Conservation (phyloP, 2,329 filamentous ascomycete genomes). For the Aaosphaeria arxii region DNA sequence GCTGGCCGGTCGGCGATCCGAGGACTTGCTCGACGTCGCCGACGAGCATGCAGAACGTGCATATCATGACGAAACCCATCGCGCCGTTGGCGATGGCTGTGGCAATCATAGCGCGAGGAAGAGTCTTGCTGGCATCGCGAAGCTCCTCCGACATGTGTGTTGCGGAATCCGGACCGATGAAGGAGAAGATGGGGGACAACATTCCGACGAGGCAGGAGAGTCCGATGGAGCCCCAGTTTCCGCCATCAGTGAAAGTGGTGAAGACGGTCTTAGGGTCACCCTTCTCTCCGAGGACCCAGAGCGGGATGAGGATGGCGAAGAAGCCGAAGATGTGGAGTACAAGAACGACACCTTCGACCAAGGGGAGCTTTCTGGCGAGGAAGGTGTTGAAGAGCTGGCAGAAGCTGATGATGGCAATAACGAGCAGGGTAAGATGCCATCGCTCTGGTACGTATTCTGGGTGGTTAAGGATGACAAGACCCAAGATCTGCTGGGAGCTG, state of each 20-base stretch:
- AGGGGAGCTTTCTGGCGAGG: constrained; percentile 38
- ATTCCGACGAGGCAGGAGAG: constrained; percentile 43
- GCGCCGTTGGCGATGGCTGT: constrained; percentile 34
- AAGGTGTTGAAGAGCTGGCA: constrained; percentile 40
- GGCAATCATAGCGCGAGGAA: constrained; percentile 38
- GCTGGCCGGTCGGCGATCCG: constrained; percentile 14
- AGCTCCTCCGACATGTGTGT: constrained; percentile 35
- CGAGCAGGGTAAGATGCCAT: constrained; percentile 48
- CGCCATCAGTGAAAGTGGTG: constrained; percentile 43
- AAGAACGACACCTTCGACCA: constrained; percentile 43
- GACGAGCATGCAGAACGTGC: constrained; percentile 13
- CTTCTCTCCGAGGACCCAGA: constrained; percentile 26
- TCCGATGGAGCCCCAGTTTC: constrained; percentile 38
- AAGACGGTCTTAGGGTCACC: constrained; percentile 41
- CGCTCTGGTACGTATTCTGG: constrained; percentile 25
- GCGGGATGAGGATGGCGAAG: constrained; percentile 42
- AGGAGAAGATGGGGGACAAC: constrained; percentile 24
- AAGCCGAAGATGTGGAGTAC: constrained; percentile 47
- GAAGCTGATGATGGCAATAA: constrained; percentile 37
- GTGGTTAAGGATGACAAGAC: constrained; percentile 9
- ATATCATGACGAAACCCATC: constrained; percentile 31
- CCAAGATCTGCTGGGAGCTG: constrained; percentile 7
- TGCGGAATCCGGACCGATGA: constrained; percentile 35
- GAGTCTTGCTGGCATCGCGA: constrained; percentile 16
- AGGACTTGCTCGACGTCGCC: constrained; percentile 21